Evolutionary conservation across 2,329 filamentous ascomycete species (phyloP), one percentile per base, ranked within the genome.

Genomic region (Fusarium sp.): DNA sequence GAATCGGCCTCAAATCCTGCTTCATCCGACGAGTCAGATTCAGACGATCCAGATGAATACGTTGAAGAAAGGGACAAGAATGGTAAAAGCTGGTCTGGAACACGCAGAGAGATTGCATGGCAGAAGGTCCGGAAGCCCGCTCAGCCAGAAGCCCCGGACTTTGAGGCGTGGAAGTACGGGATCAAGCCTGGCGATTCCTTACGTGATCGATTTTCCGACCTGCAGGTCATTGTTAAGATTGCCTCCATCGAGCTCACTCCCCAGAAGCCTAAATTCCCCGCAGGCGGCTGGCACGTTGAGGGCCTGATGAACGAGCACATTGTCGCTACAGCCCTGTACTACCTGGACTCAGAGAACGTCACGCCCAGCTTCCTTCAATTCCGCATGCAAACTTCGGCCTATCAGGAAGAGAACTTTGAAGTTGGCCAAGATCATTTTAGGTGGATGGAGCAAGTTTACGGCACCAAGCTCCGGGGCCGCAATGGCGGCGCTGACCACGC

Each of bases 151-250:
- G 45, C 52, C 0, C 64, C 79, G n/a, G 8, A 72, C 70, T 72
- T 81, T 56, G 5, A 66, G 87, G 87, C 3, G 76, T 93, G 5
- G 62, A 23, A 73, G 1, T 79, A 79, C 14, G 70, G 65, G 4
- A 43, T 43, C 2, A 56, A 75, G 4, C 66, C 69, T 0, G 73
- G 58, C 1, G 4, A 13, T 5, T 70, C 68, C 2, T 10, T 78
- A 0, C 48, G 64, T 0, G 71, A 74, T 0, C 60, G 64, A 0
- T 77, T 75, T n/a, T n/a, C n/a, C n/a, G 59, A 72, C 0, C 56
- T 80, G 2, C 91, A 93, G 74, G 80, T 93, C 39, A 90, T 93
- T 59, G 87, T 92, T 35, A 92, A 92, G 76, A 83, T 93, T 72
- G 86, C 71, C 0, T 74, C 71, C 0, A 74, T 74, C 2, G 71